Percentiles rank a stretch among this genome's conserved stretches.
Evolutionary conservation across 192 early-diverging fungal species (phyloP).

Genomic region (Linnemannia exigua): DNA sequence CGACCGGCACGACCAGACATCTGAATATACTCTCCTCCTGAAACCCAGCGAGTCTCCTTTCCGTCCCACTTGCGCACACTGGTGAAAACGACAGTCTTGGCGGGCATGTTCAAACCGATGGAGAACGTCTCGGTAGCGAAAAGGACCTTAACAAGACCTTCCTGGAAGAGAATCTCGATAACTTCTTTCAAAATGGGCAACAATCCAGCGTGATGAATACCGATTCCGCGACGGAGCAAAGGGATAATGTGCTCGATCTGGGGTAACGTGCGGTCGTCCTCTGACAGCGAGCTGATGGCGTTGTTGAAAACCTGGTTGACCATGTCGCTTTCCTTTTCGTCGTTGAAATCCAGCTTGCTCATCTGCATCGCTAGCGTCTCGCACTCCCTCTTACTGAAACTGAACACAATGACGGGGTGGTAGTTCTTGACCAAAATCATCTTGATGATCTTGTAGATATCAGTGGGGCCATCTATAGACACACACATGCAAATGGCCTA

Average conservation of each 20-base stretch:
- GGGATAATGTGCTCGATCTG: constrained; percentile 96
- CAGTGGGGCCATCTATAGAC: constrained; percentile 67
- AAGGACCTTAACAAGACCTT: constrained; percentile 96
- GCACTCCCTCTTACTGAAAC: constrained; percentile 95
- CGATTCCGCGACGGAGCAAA: constrained; percentile 92
- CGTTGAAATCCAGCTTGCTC: constrained; percentile 95
- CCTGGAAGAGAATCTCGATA: constrained; percentile 97
- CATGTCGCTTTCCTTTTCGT: constrained; percentile 85
- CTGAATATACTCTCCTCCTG: constrained; percentile 98
- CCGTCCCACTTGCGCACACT: constrained; percentile 95
- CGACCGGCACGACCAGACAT: constrained; percentile 99
- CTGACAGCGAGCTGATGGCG: constrained; percentile 85
- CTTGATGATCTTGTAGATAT: constrained; percentile 95
- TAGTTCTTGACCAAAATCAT: constrained; percentile 97
- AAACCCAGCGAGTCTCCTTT: constrained; percentile 81
- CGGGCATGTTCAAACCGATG: constrained; percentile 99
- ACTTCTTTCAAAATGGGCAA: constrained; percentile 97
- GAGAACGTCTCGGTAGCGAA: constrained; percentile 99
- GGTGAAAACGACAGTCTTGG: constrained; percentile 98
- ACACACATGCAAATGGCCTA: neutral
- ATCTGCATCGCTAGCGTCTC: constrained; percentile 92
- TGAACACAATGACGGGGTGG: constrained; percentile 98
- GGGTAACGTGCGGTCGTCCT: constrained; percentile 92
- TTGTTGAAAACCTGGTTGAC: constrained; percentile 88
- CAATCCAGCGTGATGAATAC: constrained; percentile 97